These are phyloP conservation scores for Aureobasidium sp. DNA, from an alignment of 2,329 filamentous ascomycete species.

Conservation along the genomic window DNA sequence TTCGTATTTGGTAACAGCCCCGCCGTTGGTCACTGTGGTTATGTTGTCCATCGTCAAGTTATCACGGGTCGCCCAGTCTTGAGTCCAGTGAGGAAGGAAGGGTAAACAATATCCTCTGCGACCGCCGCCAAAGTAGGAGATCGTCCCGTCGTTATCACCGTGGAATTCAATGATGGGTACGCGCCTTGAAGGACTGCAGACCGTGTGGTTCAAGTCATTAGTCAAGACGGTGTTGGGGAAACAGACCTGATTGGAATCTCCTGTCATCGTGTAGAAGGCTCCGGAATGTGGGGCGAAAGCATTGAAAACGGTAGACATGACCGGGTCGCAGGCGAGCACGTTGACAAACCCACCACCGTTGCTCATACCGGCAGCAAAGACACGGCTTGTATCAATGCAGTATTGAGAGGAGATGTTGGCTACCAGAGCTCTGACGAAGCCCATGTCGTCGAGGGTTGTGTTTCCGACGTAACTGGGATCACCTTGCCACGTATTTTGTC, in stretches of 20 bases:
- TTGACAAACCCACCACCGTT: conserved; percentile 47
- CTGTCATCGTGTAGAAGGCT: conserved; percentile 35
- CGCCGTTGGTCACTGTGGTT: conserved; percentile 23
- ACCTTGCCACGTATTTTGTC: conserved; percentile 31
- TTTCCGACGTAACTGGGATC: conserved; percentile 35
- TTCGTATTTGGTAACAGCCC: conserved; percentile 28
- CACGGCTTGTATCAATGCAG: conserved; percentile 39
- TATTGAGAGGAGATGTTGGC: conserved; percentile 31
- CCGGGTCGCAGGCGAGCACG: conserved; percentile 41
- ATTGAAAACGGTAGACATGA: conserved; percentile 36
- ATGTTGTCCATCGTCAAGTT: conserved; percentile 27
- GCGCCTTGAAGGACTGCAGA: conserved; percentile 25
- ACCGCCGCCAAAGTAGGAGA: conserved; percentile 33
- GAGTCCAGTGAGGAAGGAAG: conserved; percentile 28
- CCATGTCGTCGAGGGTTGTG: conserved; percentile 34
- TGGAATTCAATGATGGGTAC: conserved; percentile 40
- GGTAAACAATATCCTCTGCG: conserved; percentile 26
- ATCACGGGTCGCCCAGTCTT: conserved; percentile 33
- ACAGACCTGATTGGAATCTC: conserved; percentile 21
- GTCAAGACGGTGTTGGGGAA: conserved; percentile 20
- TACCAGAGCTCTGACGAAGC: conserved; percentile 38
- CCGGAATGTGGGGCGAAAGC: conserved; percentile 44
- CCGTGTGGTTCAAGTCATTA: conserved; percentile 2
- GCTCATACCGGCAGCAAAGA: conserved; percentile 46
- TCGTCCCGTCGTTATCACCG: conserved; percentile 34